Evolutionary conservation across 2,329 filamentous ascomycete species (phyloP).

Genomic region (Kalmusia sp.): DNA sequence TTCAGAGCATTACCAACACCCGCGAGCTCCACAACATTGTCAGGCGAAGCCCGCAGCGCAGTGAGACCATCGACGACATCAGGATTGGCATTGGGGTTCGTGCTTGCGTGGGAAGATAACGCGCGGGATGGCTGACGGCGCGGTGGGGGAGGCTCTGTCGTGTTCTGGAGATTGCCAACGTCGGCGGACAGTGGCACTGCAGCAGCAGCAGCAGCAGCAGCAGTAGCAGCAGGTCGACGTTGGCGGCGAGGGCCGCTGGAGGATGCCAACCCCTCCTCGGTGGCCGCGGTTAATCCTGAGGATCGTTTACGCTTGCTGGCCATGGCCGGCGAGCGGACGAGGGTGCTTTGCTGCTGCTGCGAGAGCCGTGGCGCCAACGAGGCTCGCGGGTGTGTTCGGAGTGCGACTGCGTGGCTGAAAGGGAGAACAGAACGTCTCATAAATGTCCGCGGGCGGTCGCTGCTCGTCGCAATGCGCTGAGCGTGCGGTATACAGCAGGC

Average conservation of each 20-base stretch:
- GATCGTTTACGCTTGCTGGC: conserved; percentile 41
- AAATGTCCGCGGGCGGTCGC: conserved; percentile 22
- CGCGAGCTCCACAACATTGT: conserved; percentile 39
- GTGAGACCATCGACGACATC: conserved; percentile 52
- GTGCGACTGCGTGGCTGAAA: conserved; percentile 22
- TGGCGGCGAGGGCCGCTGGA: conserved; percentile 3
- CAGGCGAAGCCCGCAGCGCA: conserved; percentile 53
- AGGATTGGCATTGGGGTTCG: conserved; percentile 45
- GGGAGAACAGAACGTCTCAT: conserved; percentile 36
- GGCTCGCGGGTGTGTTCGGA: conserved; percentile 24
- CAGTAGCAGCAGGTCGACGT: conserved; percentile 11
- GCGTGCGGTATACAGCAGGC: not conserved
- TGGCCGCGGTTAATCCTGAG: conserved; percentile 25
- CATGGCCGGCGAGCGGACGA: conserved; percentile 24
- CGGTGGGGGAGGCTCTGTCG: conserved; percentile 32
- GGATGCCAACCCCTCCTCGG: conserved; percentile 13
- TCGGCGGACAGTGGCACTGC: conserved; percentile 15
- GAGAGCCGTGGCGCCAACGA: conserved; percentile 16
- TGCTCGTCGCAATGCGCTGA: conserved; percentile 9
- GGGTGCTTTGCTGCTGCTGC: conserved; percentile 11
- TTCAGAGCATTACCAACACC: conserved; percentile 10
- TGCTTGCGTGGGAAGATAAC: conserved; percentile 23
- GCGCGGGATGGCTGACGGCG: conserved; percentile 35
- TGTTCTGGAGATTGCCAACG: conserved; percentile 18
- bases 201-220: too few species aligned